phyloP scores from a whole-genome alignment of 306 rosid genomes.

The Quercus bicolor region DNA sequence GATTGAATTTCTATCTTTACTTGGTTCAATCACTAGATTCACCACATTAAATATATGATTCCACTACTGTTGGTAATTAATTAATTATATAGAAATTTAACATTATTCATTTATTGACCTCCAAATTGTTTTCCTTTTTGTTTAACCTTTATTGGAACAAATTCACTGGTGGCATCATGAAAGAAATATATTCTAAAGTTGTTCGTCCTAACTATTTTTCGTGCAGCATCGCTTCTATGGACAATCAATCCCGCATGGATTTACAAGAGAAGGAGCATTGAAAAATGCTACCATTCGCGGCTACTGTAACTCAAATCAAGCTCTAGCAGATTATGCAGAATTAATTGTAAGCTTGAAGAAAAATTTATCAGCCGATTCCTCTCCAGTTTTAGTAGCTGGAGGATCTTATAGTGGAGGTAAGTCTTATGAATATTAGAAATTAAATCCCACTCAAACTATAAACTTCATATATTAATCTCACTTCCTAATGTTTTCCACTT shows the following conservation, averaged over 20 bases:
- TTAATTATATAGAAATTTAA: too few species aligned
- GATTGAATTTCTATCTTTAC: too few species aligned
- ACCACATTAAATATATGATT: not conserved
- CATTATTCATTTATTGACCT: too few species aligned
- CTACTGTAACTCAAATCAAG: slow-evolving; percentile 77
- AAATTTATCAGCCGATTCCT: slow-evolving; percentile 28
- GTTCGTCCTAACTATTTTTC: not conserved
- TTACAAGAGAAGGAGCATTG: slow-evolving; percentile 46
- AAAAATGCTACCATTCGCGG: slow-evolving; percentile 53
- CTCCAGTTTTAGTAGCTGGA: slow-evolving; percentile 57
- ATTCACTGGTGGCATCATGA: too few species aligned
- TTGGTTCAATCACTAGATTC: too few species aligned
- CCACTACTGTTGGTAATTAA: too few species aligned
- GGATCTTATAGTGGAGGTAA: slow-evolving; percentile 75
- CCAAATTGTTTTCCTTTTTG: too few species aligned
- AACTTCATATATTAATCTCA: not conserved
- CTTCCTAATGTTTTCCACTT: not conserved
- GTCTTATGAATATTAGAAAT: not conserved
- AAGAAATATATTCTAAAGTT: too few species aligned
- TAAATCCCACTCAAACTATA: not conserved
- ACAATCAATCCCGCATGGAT: slow-evolving; percentile 63
- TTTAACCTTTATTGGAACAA: too few species aligned
- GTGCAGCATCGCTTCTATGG: slow-evolving; percentile 75
- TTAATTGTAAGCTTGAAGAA: slow-evolving; percentile 41
- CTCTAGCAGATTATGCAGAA: slow-evolving; percentile 72